These are phyloP conservation scores for Dioszegia crocea DNA, from an alignment of 768 basidiomycete species.

Conservation along the genomic window DNA sequence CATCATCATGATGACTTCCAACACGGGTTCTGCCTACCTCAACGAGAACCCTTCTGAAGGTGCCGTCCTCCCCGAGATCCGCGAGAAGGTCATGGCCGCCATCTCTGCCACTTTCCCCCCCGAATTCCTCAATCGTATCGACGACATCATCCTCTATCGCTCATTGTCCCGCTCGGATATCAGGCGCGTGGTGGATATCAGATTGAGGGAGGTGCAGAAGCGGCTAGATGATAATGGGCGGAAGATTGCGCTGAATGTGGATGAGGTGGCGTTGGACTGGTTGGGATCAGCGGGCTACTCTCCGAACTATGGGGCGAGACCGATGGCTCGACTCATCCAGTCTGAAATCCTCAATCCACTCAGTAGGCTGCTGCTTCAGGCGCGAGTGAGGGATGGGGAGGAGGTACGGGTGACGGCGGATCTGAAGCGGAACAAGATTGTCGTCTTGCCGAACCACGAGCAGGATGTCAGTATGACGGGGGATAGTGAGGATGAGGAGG, in stretches of 20 bases:
- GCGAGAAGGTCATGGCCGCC: slow-evolving; percentile 49
- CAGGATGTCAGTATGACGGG: slow-evolving; percentile 41
- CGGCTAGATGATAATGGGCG: slow-evolving; percentile 64
- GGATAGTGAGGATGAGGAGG: slow-evolving; percentile 53
- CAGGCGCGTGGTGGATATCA: slow-evolving; percentile 79
- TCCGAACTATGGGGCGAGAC: slow-evolving; percentile 81
- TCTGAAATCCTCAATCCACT: slow-evolving; percentile 87
- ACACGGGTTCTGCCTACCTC: slow-evolving; percentile 50
- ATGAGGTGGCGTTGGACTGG: slow-evolving; percentile 65
- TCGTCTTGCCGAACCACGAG: slow-evolving; percentile 74
- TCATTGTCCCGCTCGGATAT: slow-evolving; percentile 72
- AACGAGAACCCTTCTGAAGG: slow-evolving; percentile 52
- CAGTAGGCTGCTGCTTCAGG: slow-evolving; percentile 76
- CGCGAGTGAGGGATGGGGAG: slow-evolving; percentile 76
- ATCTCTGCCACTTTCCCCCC: slow-evolving; percentile 51
- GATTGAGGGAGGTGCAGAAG: slow-evolving; percentile 76
- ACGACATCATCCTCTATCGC: slow-evolving; percentile 58
- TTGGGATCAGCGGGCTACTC: slow-evolving; percentile 49
- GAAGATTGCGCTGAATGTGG: slow-evolving; percentile 75
- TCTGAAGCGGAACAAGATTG: slow-evolving; percentile 70
- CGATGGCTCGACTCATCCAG: slow-evolving; percentile 86
- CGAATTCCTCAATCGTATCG: slow-evolving; percentile 52
- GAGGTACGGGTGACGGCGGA: slow-evolving; percentile 71
- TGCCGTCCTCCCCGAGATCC: slow-evolving; percentile 39
- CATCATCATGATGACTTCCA: slow-evolving; percentile 52